Evolutionary conservation across 345 rosid species (phyloP), one percentile per base, ranked within the genome.

Genomic region (Populus tremula): DNA sequence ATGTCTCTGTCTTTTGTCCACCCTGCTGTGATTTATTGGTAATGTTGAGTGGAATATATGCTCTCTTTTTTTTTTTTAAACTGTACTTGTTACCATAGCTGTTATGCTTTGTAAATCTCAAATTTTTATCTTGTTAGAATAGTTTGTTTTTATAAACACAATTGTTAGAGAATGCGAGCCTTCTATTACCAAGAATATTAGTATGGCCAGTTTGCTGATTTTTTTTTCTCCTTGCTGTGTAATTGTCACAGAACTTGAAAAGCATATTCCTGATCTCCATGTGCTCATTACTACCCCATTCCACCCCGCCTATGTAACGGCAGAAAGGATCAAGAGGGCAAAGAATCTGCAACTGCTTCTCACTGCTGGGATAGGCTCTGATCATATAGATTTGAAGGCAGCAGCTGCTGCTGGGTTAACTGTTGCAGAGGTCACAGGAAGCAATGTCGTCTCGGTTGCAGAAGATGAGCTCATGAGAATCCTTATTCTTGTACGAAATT

Each of bases 391-490:
- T 79, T 85, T 95, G 59, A 79, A 90, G 61, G 99, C 99, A 1
- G 99, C 97, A 11, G 94, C 97, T 36, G 91, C 87, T 53, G 96
- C 96, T 59, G 99, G 98, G 38, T 76, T 93, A 65, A 95, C 99
- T 6, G 98, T 93, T 18, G 97, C 96, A 21, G 96, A 95, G 83
- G 97, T 95, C 77, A 95, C 98, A 0, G 97, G 99, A 76, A 93
- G 99, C 92, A 95, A 95, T 76, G 85, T 79, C 17, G 99, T 95
- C 56, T 93, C 97, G 0, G 97, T 96, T 73, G 98, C 99, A 7
- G 98, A 96, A 84, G 97, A 95, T 3, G 98, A 95, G 82, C 96
- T 95, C 70, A 95, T 93, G 98, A 90, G 99, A 79, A 88, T 95
- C 82, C 87, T 96, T 31, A 92, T 96, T 79, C 96, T 96, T 27